Base-by-base conservation (phyloP, 2,329 filamentous ascomycete species). In the Colletotrichum horii region DNA sequence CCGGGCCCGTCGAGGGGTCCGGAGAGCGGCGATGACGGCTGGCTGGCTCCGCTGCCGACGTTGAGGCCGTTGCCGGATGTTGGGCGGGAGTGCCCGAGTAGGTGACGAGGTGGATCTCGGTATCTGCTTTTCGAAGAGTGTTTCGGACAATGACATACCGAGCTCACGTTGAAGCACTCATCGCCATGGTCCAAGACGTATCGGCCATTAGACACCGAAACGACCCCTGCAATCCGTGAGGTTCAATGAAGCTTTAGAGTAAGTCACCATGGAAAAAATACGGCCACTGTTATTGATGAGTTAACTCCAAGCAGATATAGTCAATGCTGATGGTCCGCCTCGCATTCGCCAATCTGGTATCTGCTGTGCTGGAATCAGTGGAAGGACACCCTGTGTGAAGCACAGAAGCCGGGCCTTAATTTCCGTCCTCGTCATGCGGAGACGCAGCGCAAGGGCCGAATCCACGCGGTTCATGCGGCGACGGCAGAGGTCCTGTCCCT, bases 361-460 rank as follows among this genome's bases (percentile, higher is more conserved):
- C 19, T 22, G 56, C 16, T 26, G 16, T 52, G 8, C 14, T 15
- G 19, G 28, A 15, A 48, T 52, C 34, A 24, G 43, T 52, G 43
- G 30, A 8, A 61, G 58, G 28, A 24, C 14, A 34, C 32, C 19
- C 12, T 61, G 22, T 32, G 26, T 28, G 12, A 48, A 36, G 26
- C 30, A 64, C 24, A 24, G 66, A 24, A 28, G 15, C 15, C 28
- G 52, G 55, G 38, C 38, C 28, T 52, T 26, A 68, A 73, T 68
- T 30, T 73, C 38, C 69, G 62, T 38, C 22, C 19, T 67, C 19
- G 58, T 75, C 55, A 72, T 72, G 73, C 73, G 32, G 71, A 60
- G 55, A 32, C 28, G 32, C 28, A 66, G 12, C 60, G 48, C 26
- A 28, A 30, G 28, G 58, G 14, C 66, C 48, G 34, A 55, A 28